Percentiles rank a stretch among this genome's conserved stretches.
Conservation (phyloP, 768 basidiomycete genomes). For the Heimioporus sp. region DNA sequence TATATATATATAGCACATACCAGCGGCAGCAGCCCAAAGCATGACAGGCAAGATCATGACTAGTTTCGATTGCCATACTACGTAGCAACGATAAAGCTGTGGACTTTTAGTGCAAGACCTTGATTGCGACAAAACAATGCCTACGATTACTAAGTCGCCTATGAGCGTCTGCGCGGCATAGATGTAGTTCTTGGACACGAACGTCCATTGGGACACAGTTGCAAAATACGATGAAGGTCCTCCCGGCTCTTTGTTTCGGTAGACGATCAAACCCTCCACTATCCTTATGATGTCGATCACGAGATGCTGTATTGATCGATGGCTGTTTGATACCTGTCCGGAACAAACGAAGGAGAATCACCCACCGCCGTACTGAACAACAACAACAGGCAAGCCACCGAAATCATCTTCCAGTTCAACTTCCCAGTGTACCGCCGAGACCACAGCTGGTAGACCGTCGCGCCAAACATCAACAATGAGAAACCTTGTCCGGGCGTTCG, state of each 20-base stretch:
- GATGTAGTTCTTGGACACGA: conserved; percentile 1
- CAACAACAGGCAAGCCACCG: conserved; percentile 20
- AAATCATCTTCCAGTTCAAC: conserved; percentile 19
- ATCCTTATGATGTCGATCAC: conserved; percentile 20
- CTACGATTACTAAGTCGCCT: conserved; percentile 8
- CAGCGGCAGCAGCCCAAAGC: conserved; percentile 2
- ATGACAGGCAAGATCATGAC: conserved; percentile 7
- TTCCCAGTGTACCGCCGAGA: conserved; percentile 1
- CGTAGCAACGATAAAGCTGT: conserved; percentile 13
- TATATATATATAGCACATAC: not conserved
- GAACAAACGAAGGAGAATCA: not conserved
- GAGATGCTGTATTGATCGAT: conserved; percentile 18
- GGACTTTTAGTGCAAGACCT: not conserved
- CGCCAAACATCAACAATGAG: conserved; percentile 33
- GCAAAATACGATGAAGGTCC: conserved; percentile 26
- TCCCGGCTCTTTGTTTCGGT: conserved; percentile 18
- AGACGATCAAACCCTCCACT: conserved; percentile 21
- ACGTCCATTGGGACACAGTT: conserved; percentile 12
- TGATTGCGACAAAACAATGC: not conserved
- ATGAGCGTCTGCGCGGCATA: conserved; percentile 5
- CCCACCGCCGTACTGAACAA: conserved; percentile 26
- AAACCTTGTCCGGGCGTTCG: conserved; percentile 20
- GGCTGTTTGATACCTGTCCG: too few relatives aligned
- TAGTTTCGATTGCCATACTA: conserved; percentile 4
- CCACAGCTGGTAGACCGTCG: conserved; percentile 24